Percentiles rank a stretch among this genome's conserved stretches.
Conservation (phyloP, 2,329 filamentous ascomycete species). For the Pseudofabraea citricarpa region DNA sequence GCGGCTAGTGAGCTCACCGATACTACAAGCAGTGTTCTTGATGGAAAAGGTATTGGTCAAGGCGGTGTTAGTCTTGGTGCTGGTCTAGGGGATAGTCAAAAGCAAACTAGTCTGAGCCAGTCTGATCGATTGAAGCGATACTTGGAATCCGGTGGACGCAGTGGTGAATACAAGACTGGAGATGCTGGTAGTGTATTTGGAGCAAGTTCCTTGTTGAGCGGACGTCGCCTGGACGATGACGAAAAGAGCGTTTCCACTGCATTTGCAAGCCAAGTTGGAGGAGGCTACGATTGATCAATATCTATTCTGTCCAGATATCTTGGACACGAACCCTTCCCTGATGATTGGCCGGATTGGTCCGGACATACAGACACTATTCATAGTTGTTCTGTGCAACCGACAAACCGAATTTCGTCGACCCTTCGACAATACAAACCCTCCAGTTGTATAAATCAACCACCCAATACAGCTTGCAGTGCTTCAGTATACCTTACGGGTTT, state of each 20-base stretch:
- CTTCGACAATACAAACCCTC: conserved; percentile 4
- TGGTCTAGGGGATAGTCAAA: conserved; percentile 70
- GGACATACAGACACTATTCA: conserved; percentile 7
- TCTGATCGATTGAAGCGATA: conserved; percentile 92
- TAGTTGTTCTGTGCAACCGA: conserved; percentile 3
- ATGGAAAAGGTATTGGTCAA: conserved; percentile 69
- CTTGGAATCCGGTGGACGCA: conserved; percentile 76
- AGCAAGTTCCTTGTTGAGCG: conserved; percentile 43
- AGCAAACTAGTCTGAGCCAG: conserved; percentile 71
- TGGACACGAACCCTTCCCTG: conserved; percentile 1
- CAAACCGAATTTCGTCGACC: conserved; percentile 10
- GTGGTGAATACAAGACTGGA: no score
- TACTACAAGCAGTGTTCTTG: conserved; percentile 71
- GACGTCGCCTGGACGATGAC: conserved; percentile 70
- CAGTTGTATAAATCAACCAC: background rate
- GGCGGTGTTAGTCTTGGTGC: conserved; percentile 83
- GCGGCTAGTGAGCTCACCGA: conserved; percentile 89
- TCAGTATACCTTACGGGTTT: background rate
- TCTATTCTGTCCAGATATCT: conserved; percentile 2
- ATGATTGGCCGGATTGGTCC: conserved; percentile 3
- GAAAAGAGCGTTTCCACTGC: conserved; percentile 94
- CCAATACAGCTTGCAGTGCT: no score
- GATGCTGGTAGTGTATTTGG: no score
- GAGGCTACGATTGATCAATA: conserved; percentile 31
- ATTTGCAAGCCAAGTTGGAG: conserved; percentile 89